Evolutionary conservation across 2,329 filamentous ascomycete genomes (phyloP).

Genomic region (Phaeosphaeria sp.): DNA sequence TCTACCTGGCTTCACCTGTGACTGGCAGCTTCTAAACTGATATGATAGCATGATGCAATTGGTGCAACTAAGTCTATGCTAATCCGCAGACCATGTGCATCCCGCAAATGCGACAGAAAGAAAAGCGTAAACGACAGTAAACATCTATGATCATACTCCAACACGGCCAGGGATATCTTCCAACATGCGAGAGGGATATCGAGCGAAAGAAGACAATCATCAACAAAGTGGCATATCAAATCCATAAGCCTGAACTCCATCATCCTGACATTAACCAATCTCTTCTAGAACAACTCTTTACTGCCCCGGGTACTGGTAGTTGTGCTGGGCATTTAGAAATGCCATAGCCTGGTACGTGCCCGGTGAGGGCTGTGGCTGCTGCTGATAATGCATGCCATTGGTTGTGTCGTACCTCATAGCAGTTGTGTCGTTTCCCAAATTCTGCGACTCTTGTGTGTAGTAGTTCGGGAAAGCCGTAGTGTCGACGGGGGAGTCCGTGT

Average conservation of each 20-base stretch:
- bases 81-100: not conserved
- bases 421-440: conserved; percentile 26
- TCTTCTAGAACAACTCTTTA: conserved; percentile 10
- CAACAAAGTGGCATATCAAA: not conserved
- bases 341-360: conserved; percentile 41
- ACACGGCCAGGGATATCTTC: conserved; percentile 9
- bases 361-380: conserved; percentile 28
- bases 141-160: not conserved
- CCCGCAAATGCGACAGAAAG: conserved; percentile 3
- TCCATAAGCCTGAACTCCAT: conserved; percentile 4
- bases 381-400: conserved; percentile 39
- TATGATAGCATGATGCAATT: conserved; percentile 2
- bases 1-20: not conserved
- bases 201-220: conserved; percentile 12
- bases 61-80: conserved; percentile 9
- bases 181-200: conserved; percentile 24
- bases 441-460: conserved; percentile 40
- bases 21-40: not conserved
- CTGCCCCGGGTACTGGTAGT: conserved; percentile 40
- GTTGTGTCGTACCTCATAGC: conserved; percentile 34
- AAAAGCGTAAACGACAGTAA: conserved; percentile 6
- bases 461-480: conserved; percentile 42
- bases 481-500: conserved; percentile 47
- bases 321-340: conserved; percentile 40
- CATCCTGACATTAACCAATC: conserved; percentile 1